These are phyloP conservation scores for Zygosaccharomyces pseudobailii DNA, from an alignment of 1,139 yeast species.

Conservation along the genomic window DNA sequence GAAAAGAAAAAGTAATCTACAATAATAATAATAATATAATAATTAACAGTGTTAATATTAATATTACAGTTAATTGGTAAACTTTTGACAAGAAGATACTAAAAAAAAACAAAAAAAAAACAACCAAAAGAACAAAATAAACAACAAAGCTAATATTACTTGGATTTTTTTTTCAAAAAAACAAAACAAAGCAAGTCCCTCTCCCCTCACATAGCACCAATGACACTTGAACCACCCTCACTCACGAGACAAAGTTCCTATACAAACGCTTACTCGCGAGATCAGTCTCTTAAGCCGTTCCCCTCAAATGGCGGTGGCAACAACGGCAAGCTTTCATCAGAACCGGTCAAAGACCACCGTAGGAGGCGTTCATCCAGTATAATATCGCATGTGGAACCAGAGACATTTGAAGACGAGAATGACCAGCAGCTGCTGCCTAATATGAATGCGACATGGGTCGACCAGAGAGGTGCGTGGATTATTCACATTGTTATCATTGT, in stretches of 20 bases:
- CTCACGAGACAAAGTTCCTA: conserved; percentile 4
- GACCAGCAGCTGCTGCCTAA: conserved; percentile 89
- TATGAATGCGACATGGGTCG: conserved; percentile 94
- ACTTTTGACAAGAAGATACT: too few relatives aligned
- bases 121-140: too few relatives aligned
- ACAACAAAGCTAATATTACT: too few relatives aligned
- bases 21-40: not conserved
- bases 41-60: not conserved
- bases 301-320: conserved; percentile 11
- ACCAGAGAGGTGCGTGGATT: conserved; percentile 92
- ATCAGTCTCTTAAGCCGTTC: conserved; percentile 12
- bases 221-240: conserved; percentile 3
- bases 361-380: conserved; percentile 61
- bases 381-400: conserved; percentile 89
- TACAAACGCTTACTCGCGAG: conserved; percentile 7
- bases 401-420: conserved; percentile 83
- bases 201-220: not conserved
- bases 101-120: too few relatives aligned
- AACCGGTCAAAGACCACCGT: conserved; percentile 36
- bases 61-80: too few relatives aligned
- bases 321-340: conserved; percentile 19
- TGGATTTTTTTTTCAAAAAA: too few relatives aligned
- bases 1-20: not conserved
- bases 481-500: conserved; percentile 81
- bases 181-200: too few relatives aligned